Percentiles rank a stretch among this genome's conserved stretches.
These are phyloP conservation scores for Aspergillus oerlinghausenensis DNA, from an alignment of 2,329 filamentous ascomycete species.

Conservation along the genomic window DNA sequence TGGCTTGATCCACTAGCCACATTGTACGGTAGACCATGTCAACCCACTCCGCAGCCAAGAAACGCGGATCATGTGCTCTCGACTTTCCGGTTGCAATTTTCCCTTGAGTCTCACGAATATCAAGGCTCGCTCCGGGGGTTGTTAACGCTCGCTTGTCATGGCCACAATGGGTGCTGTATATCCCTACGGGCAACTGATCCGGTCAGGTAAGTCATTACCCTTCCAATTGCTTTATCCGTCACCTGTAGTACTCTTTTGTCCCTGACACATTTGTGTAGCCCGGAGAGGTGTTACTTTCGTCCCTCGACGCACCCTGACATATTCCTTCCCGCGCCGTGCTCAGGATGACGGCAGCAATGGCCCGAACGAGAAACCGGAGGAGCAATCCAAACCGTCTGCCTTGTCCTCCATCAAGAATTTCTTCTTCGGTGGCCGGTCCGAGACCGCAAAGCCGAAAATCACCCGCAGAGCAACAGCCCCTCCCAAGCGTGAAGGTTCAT, in stretches of 20 bases:
- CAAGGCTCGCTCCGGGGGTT: not conserved
- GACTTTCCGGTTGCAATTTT: constrained; percentile 25
- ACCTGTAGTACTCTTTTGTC: not conserved
- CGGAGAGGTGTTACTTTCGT: constrained; percentile 30
- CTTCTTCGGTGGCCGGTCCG: constrained; percentile 25
- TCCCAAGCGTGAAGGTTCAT: constrained; percentile 30
- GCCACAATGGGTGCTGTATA: constrained; percentile 36
- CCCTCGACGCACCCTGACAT: constrained; percentile 34
- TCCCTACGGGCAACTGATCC: constrained; percentile 35
- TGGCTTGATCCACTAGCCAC: not conserved
- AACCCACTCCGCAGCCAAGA: constrained; percentile 21
- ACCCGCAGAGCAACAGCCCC: constrained; percentile 25
- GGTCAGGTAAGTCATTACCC: constrained; percentile 28
- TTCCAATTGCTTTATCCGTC: not conserved
- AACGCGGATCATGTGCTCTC: not conserved
- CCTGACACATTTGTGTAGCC: constrained; percentile 17
- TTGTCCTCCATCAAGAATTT: constrained; percentile 33
- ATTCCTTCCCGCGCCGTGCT: constrained; percentile 26
- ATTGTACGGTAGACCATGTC: constrained; percentile 13
- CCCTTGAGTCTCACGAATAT: constrained; percentile 17
- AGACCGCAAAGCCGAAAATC: constrained; percentile 25
- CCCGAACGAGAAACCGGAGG: constrained; percentile 15
- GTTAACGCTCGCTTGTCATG: constrained; percentile 21
- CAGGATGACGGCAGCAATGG: constrained; percentile 20
- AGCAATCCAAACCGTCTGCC: constrained; percentile 17